Evolutionary conservation across 768 basidiomycete species (phyloP).

Genomic region (Suillus hirtellus): DNA sequence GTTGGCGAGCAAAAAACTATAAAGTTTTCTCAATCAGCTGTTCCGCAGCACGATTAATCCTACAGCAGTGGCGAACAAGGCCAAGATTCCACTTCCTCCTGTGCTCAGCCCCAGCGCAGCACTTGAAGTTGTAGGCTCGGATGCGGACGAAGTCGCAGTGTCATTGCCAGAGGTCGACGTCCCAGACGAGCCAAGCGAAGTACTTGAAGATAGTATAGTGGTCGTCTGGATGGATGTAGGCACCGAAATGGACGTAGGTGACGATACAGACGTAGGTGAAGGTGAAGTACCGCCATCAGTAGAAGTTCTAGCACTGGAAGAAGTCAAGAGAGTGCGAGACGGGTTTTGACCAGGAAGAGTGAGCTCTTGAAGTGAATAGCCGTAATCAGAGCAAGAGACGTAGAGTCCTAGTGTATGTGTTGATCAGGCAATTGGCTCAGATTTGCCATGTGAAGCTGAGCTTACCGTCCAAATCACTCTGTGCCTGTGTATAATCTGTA

Average conservation of each 20-base stretch:
- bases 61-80: neutral
- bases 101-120: neutral
- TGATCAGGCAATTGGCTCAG: neutral
- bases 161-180: neutral
- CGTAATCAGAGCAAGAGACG: constrained; percentile 27
- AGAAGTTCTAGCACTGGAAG: neutral
- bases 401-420: constrained; percentile 21
- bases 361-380: constrained; percentile 24
- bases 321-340: constrained; percentile 14
- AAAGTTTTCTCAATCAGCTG: no score
- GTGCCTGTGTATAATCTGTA: constrained; percentile 30
- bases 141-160: no score
- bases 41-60: neutral
- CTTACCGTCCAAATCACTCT: constrained; percentile 38
- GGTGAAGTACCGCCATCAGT: neutral
- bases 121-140: neutral
- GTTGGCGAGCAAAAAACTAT: neutral
- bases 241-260: neutral
- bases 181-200: neutral
- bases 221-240: neutral
- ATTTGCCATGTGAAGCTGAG: neutral
- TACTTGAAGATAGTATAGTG: neutral
- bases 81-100: neutral
- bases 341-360: constrained; percentile 29
- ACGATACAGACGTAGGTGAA: neutral